Evolutionary conservation across 2,329 filamentous ascomycete species (phyloP).

Genomic region (Myriosclerotinia scirpicola): DNA sequence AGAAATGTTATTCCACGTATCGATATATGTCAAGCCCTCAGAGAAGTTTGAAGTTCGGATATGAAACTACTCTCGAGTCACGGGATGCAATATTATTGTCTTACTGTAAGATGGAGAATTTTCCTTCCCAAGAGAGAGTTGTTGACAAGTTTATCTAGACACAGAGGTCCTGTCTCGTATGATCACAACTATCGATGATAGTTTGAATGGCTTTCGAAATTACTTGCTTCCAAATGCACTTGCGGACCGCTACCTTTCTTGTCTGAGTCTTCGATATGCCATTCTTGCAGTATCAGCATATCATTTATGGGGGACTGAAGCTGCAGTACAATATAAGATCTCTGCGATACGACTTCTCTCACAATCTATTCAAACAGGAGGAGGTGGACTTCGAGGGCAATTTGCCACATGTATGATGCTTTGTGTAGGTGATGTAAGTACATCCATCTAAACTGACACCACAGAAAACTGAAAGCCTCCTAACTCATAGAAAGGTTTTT

Average conservation of each 20-base stretch:
- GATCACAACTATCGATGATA: slow-evolving; percentile 51
- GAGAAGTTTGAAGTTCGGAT: slow-evolving; percentile 42
- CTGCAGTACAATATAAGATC: slow-evolving; percentile 47
- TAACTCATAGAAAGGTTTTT: slow-evolving; percentile 38
- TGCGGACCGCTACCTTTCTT: slow-evolving; percentile 36
- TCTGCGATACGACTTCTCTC: slow-evolving; percentile 45
- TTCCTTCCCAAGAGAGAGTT: neutral
- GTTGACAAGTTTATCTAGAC: slow-evolving; percentile 14
- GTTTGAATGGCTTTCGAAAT: slow-evolving; percentile 49
- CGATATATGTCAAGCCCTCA: slow-evolving; percentile 39
- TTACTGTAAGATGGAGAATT: slow-evolving; percentile 22
- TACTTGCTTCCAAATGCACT: slow-evolving; percentile 50
- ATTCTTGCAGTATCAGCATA: slow-evolving; percentile 49
- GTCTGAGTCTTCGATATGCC: slow-evolving; percentile 45
- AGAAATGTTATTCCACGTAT: slow-evolving; percentile 32
- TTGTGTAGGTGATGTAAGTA: slow-evolving; percentile 49
- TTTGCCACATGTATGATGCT: slow-evolving; percentile 53
- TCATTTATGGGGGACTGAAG: slow-evolving; percentile 44
- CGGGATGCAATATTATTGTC: slow-evolving; percentile 33
- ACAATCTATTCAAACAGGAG: slow-evolving; percentile 40
- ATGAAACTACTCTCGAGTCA: slow-evolving; percentile 37
- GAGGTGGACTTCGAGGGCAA: slow-evolving; percentile 36
- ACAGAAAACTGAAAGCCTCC: neutral
- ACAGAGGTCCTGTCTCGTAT: slow-evolving; percentile 23
- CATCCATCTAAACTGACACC: neutral